A percentile compares a stretch with the other conserved stretches of the same genome.
Evolutionary conservation across 208 protist genomes (phyloP).

Genomic region (Leishmania tarentolae): DNA sequence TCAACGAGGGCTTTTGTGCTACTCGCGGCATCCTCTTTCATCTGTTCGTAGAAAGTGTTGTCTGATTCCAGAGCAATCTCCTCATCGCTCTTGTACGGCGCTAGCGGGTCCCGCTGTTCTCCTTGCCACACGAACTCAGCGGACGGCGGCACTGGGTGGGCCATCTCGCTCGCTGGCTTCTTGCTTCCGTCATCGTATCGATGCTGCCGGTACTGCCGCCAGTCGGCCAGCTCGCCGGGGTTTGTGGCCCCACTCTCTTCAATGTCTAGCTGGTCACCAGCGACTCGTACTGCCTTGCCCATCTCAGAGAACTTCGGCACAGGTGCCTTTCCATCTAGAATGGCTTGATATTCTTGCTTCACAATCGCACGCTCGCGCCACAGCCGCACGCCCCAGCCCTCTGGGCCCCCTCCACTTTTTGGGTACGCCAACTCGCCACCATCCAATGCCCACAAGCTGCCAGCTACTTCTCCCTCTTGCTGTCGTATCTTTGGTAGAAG

Average conservation of each 20-base stretch:
- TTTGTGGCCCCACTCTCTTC: constrained; percentile 67
- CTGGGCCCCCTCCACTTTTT: constrained; percentile 73
- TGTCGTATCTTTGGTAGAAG: constrained; percentile 67
- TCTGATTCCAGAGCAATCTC: constrained; percentile 84
- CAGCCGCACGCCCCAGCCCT: constrained; percentile 85
- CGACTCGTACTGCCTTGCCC: constrained; percentile 59
- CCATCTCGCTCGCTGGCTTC: constrained; percentile 80
- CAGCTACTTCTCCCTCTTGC: constrained; percentile 76
- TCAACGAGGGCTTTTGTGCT: constrained; percentile 61
- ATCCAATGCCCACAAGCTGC: constrained; percentile 83
- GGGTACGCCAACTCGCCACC: constrained; percentile 89
- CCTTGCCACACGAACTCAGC: constrained; percentile 84
- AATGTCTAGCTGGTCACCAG: constrained; percentile 83
- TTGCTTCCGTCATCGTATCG: constrained; percentile 63
- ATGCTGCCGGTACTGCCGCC: constrained; percentile 60
- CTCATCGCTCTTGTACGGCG: constrained; percentile 86
- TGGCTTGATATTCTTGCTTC: constrained; percentile 67
- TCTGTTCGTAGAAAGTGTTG: constrained; percentile 79
- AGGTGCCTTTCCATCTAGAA: constrained; percentile 47
- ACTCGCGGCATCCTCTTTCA: constrained; percentile 44
- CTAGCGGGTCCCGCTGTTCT: constrained; percentile 66
- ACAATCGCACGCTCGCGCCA: constrained; percentile 84
- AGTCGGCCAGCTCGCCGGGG: constrained; percentile 75
- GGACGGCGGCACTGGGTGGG: constrained; percentile 52
- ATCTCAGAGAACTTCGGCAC: constrained; percentile 59